Conservation (phyloP, 805 yeast genomes). For the Komagataella pseudopastoris region DNA sequence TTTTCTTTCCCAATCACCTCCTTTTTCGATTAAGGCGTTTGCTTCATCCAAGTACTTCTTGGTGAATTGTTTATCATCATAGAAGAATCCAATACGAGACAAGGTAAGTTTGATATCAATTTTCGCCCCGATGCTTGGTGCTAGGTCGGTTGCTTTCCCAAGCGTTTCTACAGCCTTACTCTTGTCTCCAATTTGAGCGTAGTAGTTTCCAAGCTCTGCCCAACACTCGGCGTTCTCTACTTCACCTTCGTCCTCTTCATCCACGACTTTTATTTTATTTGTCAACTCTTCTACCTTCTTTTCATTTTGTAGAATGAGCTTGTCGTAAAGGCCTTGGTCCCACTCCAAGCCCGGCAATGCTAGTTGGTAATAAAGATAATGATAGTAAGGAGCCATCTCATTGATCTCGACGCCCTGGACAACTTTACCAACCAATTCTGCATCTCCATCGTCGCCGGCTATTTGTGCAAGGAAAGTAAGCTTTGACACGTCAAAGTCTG, state of each 20-base stretch:
- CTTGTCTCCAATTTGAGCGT: conserved; percentile 74
- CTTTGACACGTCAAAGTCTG: conserved; percentile 77
- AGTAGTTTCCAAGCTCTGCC: conserved; percentile 77
- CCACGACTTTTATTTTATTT: conserved; percentile 36
- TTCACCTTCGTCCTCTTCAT: conserved; percentile 75
- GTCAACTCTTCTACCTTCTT: conserved; percentile 38
- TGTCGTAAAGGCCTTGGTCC: conserved; percentile 45
- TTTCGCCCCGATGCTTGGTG: conserved; percentile 81
- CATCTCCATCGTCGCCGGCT: conserved; percentile 21
- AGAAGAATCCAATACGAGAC: conserved; percentile 82
- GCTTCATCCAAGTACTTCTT: conserved; percentile 63
- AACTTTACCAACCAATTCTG: conserved; percentile 28
- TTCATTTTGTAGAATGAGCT: conserved; percentile 40
- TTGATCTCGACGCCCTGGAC: conserved; percentile 39
- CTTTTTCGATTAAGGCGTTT: conserved; percentile 73
- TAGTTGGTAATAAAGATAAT: conserved; percentile 41
- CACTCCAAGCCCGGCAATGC: conserved; percentile 28
- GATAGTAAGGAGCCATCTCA: conserved; percentile 74
- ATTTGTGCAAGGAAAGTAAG: conserved; percentile 45
- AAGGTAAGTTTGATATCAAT: conserved; percentile 78
- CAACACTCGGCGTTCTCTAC: conserved; percentile 66
- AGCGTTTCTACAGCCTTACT: conserved; percentile 53
- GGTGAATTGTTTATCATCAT: conserved; percentile 58
- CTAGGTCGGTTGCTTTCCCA: conserved; percentile 59
- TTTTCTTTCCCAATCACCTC: conserved; percentile 99